phyloP scores from a whole-genome alignment of 2,329 filamentous ascomycete genomes.

The Cercospora zeina region DNA sequence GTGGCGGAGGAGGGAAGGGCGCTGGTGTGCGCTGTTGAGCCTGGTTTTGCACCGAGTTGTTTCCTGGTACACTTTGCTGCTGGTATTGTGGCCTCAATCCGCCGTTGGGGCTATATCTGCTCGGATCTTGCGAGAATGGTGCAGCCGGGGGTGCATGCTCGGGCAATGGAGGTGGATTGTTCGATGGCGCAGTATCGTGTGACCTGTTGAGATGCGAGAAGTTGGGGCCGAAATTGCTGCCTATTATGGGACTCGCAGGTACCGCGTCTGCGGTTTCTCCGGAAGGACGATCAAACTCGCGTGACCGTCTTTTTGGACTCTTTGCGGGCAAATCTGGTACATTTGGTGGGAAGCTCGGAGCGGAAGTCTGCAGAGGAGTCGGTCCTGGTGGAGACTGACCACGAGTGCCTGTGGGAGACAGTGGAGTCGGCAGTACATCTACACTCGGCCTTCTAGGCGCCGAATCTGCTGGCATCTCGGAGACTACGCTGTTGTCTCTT shows the following conservation, averaged over 20 bases:
- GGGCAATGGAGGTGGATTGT: neutral
- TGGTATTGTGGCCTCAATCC: neutral
- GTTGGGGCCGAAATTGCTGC: constrained; percentile 17
- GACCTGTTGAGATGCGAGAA: constrained; percentile 12
- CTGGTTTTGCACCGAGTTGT: neutral
- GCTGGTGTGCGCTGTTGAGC: constrained; percentile 13
- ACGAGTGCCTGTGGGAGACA: constrained; percentile 5
- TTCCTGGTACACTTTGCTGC: neutral
- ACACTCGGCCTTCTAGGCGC: constrained; percentile 15
- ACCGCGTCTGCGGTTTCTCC: constrained; percentile 16
- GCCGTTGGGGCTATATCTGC: constrained; percentile 7
- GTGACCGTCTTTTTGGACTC: constrained; percentile 20
- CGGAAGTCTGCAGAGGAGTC: constrained; percentile 9
- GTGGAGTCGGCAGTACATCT: constrained; percentile 9
- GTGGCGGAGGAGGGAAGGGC: constrained; percentile 15
- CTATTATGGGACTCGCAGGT: constrained; percentile 19
- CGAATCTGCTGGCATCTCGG: constrained; percentile 31
- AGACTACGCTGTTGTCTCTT: constrained; percentile 25
- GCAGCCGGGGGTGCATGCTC: neutral
- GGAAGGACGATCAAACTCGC: constrained; percentile 14
- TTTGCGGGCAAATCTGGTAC: constrained; percentile 17
- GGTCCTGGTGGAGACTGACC: constrained; percentile 15
- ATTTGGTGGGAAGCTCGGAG: neutral
- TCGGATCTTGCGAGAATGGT: constrained; percentile 11
- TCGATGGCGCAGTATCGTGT: neutral